Evolutionary conservation across 192 early-diverging fungal genomes (phyloP), one percentile per base, ranked within the genome.

Genomic region (Coemansia sp.): DNA sequence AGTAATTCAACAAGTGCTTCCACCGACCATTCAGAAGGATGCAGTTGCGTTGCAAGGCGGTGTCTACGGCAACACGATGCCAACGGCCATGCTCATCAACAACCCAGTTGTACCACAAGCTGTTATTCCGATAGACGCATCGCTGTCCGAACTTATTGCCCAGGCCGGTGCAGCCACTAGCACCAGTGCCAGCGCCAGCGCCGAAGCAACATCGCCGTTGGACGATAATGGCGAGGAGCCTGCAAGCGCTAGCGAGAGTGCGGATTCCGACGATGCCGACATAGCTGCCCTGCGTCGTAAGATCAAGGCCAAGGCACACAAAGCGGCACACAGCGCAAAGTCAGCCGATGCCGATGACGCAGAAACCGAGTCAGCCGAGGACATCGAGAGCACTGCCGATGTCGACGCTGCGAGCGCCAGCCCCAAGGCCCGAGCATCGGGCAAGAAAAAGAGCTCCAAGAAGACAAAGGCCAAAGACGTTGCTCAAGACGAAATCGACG

Each of bases 131-230:
- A 12, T 69, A 9, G 60, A 69, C 23, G 54, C 54, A 43, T 55
- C 67, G 15, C 25, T 69, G 2, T 29, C 60, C 9, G 60, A 63
- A 8, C 59, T 61, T 19, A 52, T 68, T 21, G 53, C 66, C 8
- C 66, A 62, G 4, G 39, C 66, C 1, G 6, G 37, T 0, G 65
- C 65, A 1, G 22, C 50, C 2, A 37, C 37, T 4, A 50, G 32
- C 51, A 35, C 52, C 15, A 48, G 22, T 29, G 57, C 58, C 19
- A 38, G 35, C 35, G 39, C 57, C 9, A 35, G 24, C 17, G 60
- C 51, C 25, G 61, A 55, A 7, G 60, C 37, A 3, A 29, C 48
- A 19, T 27, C 59, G 0, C 17, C 54, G 8, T 32, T 27, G n/a
- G 21, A 49, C 1, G 57, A 59, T 4, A 15, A 60, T 43, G 58